Evolutionary conservation across 768 basidiomycete species (phyloP), one percentile per base, ranked within the genome.

Genomic region (Leccinum barrowsii): DNA sequence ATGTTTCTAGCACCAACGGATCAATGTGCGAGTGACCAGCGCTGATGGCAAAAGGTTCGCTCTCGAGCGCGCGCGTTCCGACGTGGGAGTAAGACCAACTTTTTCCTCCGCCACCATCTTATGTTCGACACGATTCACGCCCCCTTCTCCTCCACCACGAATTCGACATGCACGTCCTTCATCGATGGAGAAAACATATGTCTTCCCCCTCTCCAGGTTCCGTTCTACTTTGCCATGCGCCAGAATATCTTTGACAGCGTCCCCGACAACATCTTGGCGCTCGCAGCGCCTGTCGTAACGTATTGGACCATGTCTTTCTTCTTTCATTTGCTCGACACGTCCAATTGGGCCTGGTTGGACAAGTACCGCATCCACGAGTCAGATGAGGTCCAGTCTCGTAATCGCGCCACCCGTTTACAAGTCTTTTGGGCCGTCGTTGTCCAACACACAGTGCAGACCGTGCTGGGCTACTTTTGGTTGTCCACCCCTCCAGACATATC

Each of bases 281-380:
- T 96, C 49, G 78, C 84, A 4, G 81, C 85, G 2, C 96, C 96
- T 0, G 67, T 98, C 54, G 58, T 89, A 55, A 85, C 84, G 4
- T 98, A 98, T 77, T 99, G 97, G 96, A 62, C 74, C 2, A 72
- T 86, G 44, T 92, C 92, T 3, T 75, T 88, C 52, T 72, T 90
- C 70, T 98, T 97, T 77, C 87, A 94, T 71, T 69, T 74, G 47
- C 79, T 99, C 65, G 97, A 99, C 75, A 74, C 77, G n/a, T 86
- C 85, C 3, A 78, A 76, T 26, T 90, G 86, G 83, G 76, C 83
- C 67, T 88, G 85, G 81, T 80, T 97, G 34, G 86, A 95, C 62
- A 85, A 82, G 58, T 87, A 92, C 71, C 83, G 93, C 47, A 89
- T 98, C 49, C 96, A 99, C 73, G 90, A 93, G 52, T 89, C 90